Percentiles rank a stretch among this genome's conserved stretches.
Evolutionary conservation across 768 basidiomycete species (phyloP).

Genomic region (Phaeolepiota aurea): DNA sequence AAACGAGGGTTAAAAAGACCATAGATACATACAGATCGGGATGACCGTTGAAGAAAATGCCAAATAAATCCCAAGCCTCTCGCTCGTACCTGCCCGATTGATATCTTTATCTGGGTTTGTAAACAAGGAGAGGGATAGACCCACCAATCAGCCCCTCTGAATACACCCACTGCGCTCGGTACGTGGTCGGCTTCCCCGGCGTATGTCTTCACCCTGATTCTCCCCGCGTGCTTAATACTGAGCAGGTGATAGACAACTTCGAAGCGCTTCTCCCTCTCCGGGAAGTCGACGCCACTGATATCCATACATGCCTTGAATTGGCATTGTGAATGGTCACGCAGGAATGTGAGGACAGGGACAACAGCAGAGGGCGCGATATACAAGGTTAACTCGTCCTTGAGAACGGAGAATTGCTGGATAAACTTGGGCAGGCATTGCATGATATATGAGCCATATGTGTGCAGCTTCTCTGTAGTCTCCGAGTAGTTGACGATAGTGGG

Average conservation of each 20-base stretch:
- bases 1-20: neutral
- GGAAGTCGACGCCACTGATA: constrained; percentile 93
- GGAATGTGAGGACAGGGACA: constrained; percentile 81
- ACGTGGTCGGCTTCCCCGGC: constrained; percentile 89
- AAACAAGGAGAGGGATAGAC: no score
- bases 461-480: constrained; percentile 68
- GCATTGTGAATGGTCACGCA: constrained; percentile 92
- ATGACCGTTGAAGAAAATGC: constrained; percentile 93
- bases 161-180: constrained; percentile 72
- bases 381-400: constrained; percentile 91
- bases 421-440: constrained; percentile 92
- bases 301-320: constrained; percentile 93
- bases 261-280: constrained; percentile 87
- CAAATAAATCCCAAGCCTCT: constrained; percentile 96
- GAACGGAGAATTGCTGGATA: constrained; percentile 95
- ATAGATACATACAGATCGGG: constrained; percentile 88
- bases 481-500: constrained; percentile 67
- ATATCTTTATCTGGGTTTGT: no score
- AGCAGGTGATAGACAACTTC: constrained; percentile 96
- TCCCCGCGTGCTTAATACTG: constrained; percentile 66
- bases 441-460: constrained; percentile 90
- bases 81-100: constrained; percentile 94
- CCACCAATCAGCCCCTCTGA: constrained; percentile 91
- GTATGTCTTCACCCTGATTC: constrained; percentile 96
- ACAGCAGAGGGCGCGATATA: constrained; percentile 80